Base-by-base conservation (phyloP, 2,329 filamentous ascomycete genomes). In the Fusarium sterilihyphosum region DNA sequence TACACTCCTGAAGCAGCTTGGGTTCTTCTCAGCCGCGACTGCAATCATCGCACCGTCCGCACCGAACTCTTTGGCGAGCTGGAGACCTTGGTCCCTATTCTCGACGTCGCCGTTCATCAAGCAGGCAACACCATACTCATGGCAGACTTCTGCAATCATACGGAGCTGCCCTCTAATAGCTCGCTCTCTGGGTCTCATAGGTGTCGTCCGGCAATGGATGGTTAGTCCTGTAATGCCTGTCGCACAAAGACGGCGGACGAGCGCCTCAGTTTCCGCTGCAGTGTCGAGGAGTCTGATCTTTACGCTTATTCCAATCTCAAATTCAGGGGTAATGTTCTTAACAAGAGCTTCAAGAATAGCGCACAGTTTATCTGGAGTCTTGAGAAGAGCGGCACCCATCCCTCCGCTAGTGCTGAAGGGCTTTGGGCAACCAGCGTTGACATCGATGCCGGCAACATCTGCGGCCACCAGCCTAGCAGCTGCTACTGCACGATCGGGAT, bases 361-460 rank as follows among this genome's bases (percentile, higher is more conserved):
- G 77, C 92, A 93, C 2, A 99, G 89, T 78, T 90, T 91, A 74
- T 98, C 95, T 0, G 96, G 96, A 0, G 93, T 96, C 76, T 90
- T 90, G 22, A 99, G 88, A 26, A 99, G 88, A 3, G 95, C 96
- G 1, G 96, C 96, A 56, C 96, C 96, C 96, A 99, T 99, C 56
- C 96, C 96, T 69, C 95, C 95, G 72, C 89, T 90, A 5, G 96
- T 98, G 79, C 94, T 97, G 83, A 99, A 99, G 1, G 96, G 94
- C 83, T 99, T 99, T 2, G 96, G 96, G 81, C 96, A 99, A n/a
- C 96, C 96, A 0, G 96, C 95, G 82, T 99, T 99, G 71, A 99
- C 93, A 82, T 98, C 96, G 77, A 99, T 98, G 69, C 96, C 96
- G 2, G 92, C 92, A 7, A 99, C 96, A 83, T 98, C 94, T 18